Base-by-base conservation (phyloP, 176 grass and related monocot genomes). In the Hsuehochloa calcarea region DNA sequence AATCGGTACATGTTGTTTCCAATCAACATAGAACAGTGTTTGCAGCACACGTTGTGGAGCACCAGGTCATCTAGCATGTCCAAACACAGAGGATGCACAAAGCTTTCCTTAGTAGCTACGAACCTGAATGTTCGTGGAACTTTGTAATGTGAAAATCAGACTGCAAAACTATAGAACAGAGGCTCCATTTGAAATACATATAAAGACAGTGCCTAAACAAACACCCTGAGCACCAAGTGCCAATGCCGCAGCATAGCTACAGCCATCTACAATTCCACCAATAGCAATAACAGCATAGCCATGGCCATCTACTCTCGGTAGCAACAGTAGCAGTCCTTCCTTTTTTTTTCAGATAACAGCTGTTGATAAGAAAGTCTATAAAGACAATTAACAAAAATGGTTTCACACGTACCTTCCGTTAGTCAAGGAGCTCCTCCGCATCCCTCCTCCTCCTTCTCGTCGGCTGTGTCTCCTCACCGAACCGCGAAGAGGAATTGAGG, bases 51-150 rank as follows among this genome's bases (percentile, higher is more conserved):
- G 91, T 1, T 98, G 91, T 45, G 91, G 96, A 70, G 91, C 96
- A 74, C 41, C 90, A 82, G 93, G 90, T 93, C 96, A 98, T 85
- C 96, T 98, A 83, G 91, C 91, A 73, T 88, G 93, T 61, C 96
- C 91, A 0, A 92, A 99, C 9, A 92, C 68, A 90, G 27, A 25
- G 91, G 93, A 69, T 96, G 93, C 0, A 88, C 93, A 79, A 92
- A 96, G 81, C 96, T 96, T 90, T 99, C 93, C 71, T 61, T 47
- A 0, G 89, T 99, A 71, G 88, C 91, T 56, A 89, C 20, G 19
- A 96, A 99, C 87, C 93, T 99, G 80, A 62, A 81, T 34, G 59
- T 81, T 52, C 39, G 77, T 88, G 71, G 34, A 86, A 14, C 10
- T 6, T 45, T 35, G 65, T 58, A 71, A 77, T 19, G 11, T 50